These are phyloP conservation scores for Rubia tinctorum DNA, from an alignment of 305 asterid species.

Conservation along the genomic window DNA sequence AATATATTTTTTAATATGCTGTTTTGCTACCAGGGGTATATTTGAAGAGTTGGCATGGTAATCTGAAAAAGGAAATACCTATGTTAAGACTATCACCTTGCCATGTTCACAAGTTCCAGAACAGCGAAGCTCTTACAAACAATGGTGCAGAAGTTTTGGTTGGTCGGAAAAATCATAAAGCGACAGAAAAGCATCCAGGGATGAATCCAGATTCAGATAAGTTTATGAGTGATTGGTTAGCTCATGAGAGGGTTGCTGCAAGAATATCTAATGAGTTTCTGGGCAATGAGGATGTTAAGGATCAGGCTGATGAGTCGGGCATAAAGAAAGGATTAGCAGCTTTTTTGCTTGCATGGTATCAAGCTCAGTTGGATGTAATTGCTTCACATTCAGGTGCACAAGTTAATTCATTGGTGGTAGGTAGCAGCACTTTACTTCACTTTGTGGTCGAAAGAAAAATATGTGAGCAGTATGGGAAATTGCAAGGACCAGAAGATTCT, in stretches of 20 bases:
- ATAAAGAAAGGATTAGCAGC: slow-evolving; percentile 44
- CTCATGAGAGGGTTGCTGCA: slow-evolving; percentile 58
- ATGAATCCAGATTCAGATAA: slow-evolving; percentile 43
- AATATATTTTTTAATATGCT: not conserved
- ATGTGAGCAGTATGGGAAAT: slow-evolving; percentile 42
- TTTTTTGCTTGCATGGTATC: slow-evolving; percentile 68
- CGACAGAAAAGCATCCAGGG: slow-evolving; percentile 29
- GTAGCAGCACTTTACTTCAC: slow-evolving; percentile 74
- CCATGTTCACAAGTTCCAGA: slow-evolving; percentile 55
- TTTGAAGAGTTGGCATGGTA: slow-evolving; percentile 45
- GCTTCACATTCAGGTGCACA: slow-evolving; percentile 44
- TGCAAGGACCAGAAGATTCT: slow-evolving; percentile 35
- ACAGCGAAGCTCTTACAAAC: slow-evolving; percentile 39
- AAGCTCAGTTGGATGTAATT: slow-evolving; percentile 59
- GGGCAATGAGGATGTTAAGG: slow-evolving; percentile 34
- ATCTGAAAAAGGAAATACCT: slow-evolving; percentile 50
- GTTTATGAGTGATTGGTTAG: slow-evolving; percentile 66
- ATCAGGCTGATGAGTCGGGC: slow-evolving; percentile 27
- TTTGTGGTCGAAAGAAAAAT: slow-evolving; percentile 42
- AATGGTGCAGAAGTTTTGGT: slow-evolving; percentile 23
- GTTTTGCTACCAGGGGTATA: slow-evolving; percentile 67
- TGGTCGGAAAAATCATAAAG: slow-evolving; percentile 29
- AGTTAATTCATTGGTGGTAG: slow-evolving; percentile 59
- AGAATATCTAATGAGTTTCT: slow-evolving; percentile 50
- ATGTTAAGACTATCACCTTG: slow-evolving; percentile 64